Percentiles rank a stretch among this genome's conserved stretches.
These are phyloP conservation scores for Syzygium grande DNA, from an alignment of 345 rosid genomes.

Conservation along the genomic window DNA sequence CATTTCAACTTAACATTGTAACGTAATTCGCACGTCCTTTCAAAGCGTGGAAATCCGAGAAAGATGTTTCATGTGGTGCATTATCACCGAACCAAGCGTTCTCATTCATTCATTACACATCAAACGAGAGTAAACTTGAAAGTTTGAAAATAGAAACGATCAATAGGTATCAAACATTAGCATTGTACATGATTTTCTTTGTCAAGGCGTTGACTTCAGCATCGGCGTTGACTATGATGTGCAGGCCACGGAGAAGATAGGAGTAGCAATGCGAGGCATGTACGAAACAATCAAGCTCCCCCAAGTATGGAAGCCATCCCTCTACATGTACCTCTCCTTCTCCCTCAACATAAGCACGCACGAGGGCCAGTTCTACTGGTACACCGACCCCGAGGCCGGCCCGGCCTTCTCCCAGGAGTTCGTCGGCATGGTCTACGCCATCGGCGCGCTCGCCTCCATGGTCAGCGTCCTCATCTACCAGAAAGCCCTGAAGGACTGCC, in stretches of 20 bases:
- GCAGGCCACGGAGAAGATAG: constrained; percentile 18
- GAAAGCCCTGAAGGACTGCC: constrained; percentile 48
- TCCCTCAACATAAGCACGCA: constrained; percentile 75
- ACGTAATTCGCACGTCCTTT: accelerated
- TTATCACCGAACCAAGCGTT: background rate
- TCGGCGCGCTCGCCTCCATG: constrained; percentile 75
- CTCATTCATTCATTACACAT: background rate
- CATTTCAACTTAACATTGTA: background rate
- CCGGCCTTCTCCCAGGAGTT: constrained; percentile 87
- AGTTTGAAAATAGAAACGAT: background rate
- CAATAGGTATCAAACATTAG: background rate
- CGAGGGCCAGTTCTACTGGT: constrained; percentile 85
- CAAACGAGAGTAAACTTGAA: background rate
- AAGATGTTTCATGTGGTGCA: background rate
- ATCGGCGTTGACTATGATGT: background rate
- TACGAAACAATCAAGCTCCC: constrained; percentile 53
- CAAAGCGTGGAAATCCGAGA: background rate
- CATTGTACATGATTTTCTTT: background rate
- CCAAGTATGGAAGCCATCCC: constrained; percentile 83
- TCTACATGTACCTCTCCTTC: constrained; percentile 63
- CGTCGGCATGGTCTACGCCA: constrained; percentile 53
- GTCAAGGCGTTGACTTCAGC: background rate
- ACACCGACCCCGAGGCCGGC: constrained; percentile 66
- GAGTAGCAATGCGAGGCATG: constrained; percentile 45
- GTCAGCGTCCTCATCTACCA: constrained; percentile 70